Conservation (phyloP, 495 filamentous ascomycete species). For the Talaromyces liani region DNA sequence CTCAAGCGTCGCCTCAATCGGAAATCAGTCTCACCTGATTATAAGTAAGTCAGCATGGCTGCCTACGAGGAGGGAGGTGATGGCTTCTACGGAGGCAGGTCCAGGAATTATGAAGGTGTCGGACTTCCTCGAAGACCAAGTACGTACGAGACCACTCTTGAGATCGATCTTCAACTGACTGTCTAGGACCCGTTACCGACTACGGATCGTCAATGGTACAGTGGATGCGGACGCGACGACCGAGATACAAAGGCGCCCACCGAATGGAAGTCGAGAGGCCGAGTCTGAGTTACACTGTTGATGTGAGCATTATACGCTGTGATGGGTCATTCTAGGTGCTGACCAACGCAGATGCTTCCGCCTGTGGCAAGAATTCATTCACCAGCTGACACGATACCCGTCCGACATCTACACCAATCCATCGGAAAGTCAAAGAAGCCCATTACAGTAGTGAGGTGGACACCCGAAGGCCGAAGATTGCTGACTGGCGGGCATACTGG, state of each 20-base stretch:
- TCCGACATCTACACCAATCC: slow-evolving; percentile 87
- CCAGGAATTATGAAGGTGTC: slow-evolving; percentile 30
- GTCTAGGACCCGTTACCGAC: slow-evolving; percentile 72
- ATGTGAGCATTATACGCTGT: slow-evolving; percentile 47
- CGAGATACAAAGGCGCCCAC: slow-evolving; percentile 61
- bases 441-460: slow-evolving; percentile 96
- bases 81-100: slow-evolving; percentile 23
- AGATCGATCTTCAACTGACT: neutral
- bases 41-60: slow-evolving; percentile 23
- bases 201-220: slow-evolving; percentile 88
- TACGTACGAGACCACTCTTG: slow-evolving; percentile 17
- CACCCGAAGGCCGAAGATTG: slow-evolving; percentile 84
- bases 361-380: slow-evolving; percentile 64
- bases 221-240: slow-evolving; percentile 83
- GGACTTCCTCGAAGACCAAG: slow-evolving; percentile 35
- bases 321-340: neutral
- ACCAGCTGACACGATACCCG: slow-evolving; percentile 76
- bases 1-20: too few relatives aligned
- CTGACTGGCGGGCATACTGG: slow-evolving; percentile 92
- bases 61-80: slow-evolving; percentile 38
- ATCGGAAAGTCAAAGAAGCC: slow-evolving; percentile 97
- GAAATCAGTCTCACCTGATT: neutral
- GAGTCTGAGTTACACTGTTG: slow-evolving; percentile 77
- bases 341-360: slow-evolving; percentile 66
- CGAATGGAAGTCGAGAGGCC: slow-evolving; percentile 73